phyloP scores from a whole-genome alignment of 2,329 filamentous ascomycete genomes.

The Colletotrichum endophyticum region DNA sequence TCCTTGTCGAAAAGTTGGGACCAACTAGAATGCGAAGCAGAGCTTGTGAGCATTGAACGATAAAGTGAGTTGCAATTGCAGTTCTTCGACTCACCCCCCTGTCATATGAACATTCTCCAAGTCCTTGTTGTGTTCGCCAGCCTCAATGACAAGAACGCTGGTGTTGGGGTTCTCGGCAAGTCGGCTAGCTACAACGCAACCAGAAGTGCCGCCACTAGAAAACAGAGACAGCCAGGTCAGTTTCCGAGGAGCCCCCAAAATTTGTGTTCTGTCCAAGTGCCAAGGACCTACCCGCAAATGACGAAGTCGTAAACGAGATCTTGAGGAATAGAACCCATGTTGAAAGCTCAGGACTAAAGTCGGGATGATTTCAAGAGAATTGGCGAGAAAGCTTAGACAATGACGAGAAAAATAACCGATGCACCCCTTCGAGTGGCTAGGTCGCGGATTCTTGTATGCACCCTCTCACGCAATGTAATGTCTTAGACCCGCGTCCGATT shows the following conservation, averaged over 20 bases:
- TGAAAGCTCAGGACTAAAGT: not conserved
- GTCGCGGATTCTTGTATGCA: conserved; percentile 2
- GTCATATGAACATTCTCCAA: conserved; percentile 56
- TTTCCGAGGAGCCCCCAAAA: not conserved
- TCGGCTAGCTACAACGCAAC: conserved; percentile 40
- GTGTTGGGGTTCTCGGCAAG: conserved; percentile 36
- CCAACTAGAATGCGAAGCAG: not conserved
- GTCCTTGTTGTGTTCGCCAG: conserved; percentile 43
- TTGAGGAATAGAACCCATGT: conserved; percentile 3
- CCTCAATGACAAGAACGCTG: conserved; percentile 39
- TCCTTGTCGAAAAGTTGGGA: conserved; percentile 38
- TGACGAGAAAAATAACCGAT: not conserved
- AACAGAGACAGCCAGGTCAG: not conserved
- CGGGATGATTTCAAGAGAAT: not conserved
- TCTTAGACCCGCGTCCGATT: not conserved
- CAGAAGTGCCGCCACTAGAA: conserved; percentile 36
- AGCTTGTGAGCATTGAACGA: not conserved
- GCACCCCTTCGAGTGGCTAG: not conserved
- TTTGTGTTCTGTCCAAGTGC: not conserved
- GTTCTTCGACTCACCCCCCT: conserved; percentile 49
- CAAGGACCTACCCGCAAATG: conserved; percentile 6
- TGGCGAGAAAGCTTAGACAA: not conserved
- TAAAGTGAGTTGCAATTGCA: conserved; percentile 27
- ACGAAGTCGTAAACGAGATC: conserved; percentile 12
- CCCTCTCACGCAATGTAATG: not conserved